Evolutionary conservation across 176 grass and related monocot genomes (phyloP).

Genomic region (Eleusine indica): DNA sequence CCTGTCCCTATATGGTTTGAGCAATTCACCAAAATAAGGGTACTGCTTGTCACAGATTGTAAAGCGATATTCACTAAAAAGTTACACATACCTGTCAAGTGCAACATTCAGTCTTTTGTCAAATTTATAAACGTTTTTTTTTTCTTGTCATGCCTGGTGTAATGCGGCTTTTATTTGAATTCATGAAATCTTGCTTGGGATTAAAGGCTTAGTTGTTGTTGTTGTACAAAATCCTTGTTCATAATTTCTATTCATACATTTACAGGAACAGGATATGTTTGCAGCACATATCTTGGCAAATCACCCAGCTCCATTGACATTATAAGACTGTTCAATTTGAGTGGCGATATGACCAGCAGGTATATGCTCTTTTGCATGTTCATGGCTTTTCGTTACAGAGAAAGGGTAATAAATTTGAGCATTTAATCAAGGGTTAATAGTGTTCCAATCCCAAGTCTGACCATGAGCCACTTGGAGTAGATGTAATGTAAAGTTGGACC

Average conservation of each 20-base stretch:
- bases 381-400: conserved; percentile 3
- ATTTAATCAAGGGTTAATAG: conserved; percentile 1
- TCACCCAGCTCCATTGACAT: conserved; percentile 70
- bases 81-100: not conserved
- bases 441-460: not conserved
- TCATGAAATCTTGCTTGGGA: too few relatives aligned
- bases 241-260: conserved; percentile 46
- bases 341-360: conserved; percentile 64
- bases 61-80: conserved; percentile 14
- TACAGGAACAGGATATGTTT: conserved; percentile 91
- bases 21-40: conserved; percentile 9
- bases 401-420: not conserved
- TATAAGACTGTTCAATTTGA: conserved; percentile 92
- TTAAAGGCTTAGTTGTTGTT: not conserved
- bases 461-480: not conserved
- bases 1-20: not conserved
- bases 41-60: not conserved
- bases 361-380: conserved; percentile 38
- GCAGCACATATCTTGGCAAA: conserved; percentile 79
- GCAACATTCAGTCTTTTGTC: not conserved
- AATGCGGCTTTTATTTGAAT: conserved; percentile 25
- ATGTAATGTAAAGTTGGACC: conserved; percentile 3
- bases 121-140: conserved; percentile 16
- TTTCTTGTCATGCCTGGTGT: not conserved
- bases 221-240: not conserved